phyloP scores from a whole-genome alignment of 2,329 filamentous ascomycete genomes.

The Ophiostoma tasmaniense region DNA sequence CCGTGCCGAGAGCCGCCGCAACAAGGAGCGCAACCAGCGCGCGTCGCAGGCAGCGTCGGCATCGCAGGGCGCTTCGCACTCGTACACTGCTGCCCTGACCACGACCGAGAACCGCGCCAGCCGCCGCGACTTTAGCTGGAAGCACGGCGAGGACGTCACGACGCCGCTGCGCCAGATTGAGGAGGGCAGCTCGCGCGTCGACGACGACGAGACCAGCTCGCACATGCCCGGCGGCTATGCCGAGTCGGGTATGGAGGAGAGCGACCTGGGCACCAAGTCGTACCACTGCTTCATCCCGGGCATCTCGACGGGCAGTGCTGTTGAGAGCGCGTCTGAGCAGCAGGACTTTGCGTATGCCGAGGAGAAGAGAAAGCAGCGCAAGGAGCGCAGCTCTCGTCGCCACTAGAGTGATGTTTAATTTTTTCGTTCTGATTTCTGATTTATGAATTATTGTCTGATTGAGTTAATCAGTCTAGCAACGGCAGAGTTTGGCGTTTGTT shows the following conservation, averaged over 20 bases:
- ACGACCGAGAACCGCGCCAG: constrained; percentile 3
- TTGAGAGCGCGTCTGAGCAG: constrained; percentile 24
- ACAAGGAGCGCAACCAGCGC: constrained; percentile 36
- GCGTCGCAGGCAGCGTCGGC: constrained; percentile 23
- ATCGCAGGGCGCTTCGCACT: constrained; percentile 24
- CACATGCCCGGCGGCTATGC: constrained; percentile 31
- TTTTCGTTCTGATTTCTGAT: no score
- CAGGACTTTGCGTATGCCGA: constrained; percentile 33
- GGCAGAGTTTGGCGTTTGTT: not conserved
- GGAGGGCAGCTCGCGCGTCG: constrained; percentile 26
- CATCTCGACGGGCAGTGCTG: constrained; percentile 29
- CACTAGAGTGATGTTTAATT: not conserved
- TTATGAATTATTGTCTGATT: no score
- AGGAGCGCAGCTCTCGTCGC: constrained; percentile 21
- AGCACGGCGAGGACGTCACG: constrained; percentile 33
- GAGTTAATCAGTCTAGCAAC: not conserved
- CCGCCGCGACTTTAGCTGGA: constrained; percentile 47
- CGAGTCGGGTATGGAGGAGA: constrained; percentile 25
- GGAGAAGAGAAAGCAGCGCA: constrained; percentile 36
- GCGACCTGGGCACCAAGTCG: constrained; percentile 49
- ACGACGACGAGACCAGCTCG: constrained; percentile 24
- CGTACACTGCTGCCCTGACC: constrained; percentile 2
- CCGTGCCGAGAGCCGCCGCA: constrained; percentile 45
- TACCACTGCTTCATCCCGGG: constrained; percentile 50
- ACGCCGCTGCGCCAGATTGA: constrained; percentile 26